Evolutionary conservation across 345 rosid species (phyloP).

Genomic region (Brassica napus): Da-Ae NC_063451.1:43057001-43057500

Average conservation of each 20-base stretch:
- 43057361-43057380: not conserved
- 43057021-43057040: conserved; percentile 13
- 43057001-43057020: conserved; percentile 53
- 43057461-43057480: not conserved
- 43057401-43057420: not conserved
- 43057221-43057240: conserved; percentile 13
- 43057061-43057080: not conserved
- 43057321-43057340: not conserved
- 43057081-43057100: not conserved
- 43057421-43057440: not conserved
- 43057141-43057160: not conserved
- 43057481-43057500: not conserved
- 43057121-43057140: not conserved
- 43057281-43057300: not conserved
- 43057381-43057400: conserved; percentile 17
- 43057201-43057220: too few species aligned
- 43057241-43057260: conserved; percentile 9
- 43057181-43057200: not conserved
- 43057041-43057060: not conserved
- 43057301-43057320: not conserved
- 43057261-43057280: not conserved
- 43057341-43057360: not conserved
- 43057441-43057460: not conserved
- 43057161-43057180: not conserved
- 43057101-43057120: not conserved